phyloP scores from a whole-genome alignment of 2,329 filamentous ascomycete genomes.

The Ophiocordyceps australis region DNA sequence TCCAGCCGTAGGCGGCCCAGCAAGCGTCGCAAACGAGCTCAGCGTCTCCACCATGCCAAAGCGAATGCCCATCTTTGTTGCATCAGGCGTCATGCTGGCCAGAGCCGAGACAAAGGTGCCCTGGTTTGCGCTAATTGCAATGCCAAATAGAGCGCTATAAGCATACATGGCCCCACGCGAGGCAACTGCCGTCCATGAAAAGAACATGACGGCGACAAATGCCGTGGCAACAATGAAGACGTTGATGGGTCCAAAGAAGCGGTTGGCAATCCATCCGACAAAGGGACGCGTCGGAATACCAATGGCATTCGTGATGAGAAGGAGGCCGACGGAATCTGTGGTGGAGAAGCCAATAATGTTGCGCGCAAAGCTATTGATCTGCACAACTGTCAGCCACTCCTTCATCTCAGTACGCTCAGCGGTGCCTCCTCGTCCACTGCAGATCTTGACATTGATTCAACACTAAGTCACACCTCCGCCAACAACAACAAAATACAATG shows the following conservation, averaged over 20 bases:
- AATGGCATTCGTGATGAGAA: conserved; percentile 37
- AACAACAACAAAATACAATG: too few species aligned
- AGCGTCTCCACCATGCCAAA: conserved; percentile 27
- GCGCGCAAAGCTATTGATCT: conserved; percentile 25
- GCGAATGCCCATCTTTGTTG: conserved; percentile 22
- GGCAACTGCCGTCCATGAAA: conserved; percentile 35
- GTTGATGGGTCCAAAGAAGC: conserved; percentile 32
- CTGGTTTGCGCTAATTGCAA: conserved; percentile 22
- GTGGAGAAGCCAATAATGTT: conserved; percentile 25
- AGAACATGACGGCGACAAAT: conserved; percentile 26
- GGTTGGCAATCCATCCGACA: conserved; percentile 33
- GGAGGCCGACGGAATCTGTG: conserved; percentile 29
- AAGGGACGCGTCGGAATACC: conserved; percentile 35
- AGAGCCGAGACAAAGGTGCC: conserved; percentile 20
- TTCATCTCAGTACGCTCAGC: too few species aligned
- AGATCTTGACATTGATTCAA: too few species aligned
- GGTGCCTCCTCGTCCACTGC: neutral
- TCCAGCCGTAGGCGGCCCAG: conserved; percentile 23
- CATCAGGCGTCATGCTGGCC: conserved; percentile 22
- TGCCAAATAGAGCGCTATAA: conserved; percentile 24
- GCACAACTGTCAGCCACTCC: neutral
- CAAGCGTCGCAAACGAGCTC: conserved; percentile 21
- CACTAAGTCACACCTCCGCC: too few species aligned
- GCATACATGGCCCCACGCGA: conserved; percentile 19
- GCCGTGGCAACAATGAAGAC: conserved; percentile 28